Percentiles rank a stretch among this genome's conserved stretches.
Evolutionary conservation across 495 filamentous ascomycete species (phyloP).

Genomic region (Astrothelium subdiscretum): DNA sequence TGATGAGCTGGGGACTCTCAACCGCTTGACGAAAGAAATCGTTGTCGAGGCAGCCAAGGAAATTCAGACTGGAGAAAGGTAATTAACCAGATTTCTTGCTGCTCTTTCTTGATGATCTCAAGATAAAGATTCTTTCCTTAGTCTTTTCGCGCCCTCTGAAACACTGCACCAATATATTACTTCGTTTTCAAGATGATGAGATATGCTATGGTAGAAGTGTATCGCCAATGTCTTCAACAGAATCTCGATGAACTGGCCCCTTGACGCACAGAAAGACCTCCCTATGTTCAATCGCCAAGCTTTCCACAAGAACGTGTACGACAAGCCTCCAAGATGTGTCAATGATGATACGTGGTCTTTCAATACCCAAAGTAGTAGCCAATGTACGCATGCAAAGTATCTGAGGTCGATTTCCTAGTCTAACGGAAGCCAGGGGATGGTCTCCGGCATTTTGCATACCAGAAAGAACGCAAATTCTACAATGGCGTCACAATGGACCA

Average conservation of each 20-base stretch:
- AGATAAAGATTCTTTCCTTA: too few relatives aligned
- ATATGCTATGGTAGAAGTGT: background rate
- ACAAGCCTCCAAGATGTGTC: slow-evolving; percentile 23
- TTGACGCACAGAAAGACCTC: slow-evolving; percentile 25
- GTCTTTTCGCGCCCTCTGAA: too few relatives aligned
- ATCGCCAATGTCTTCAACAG: slow-evolving; percentile 4
- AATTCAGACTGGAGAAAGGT: slow-evolving; percentile 24
- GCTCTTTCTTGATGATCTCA: too few relatives aligned
- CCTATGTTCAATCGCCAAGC: slow-evolving; percentile 27
- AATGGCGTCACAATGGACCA: slow-evolving; percentile 47
- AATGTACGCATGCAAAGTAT: slow-evolving; percentile 11
- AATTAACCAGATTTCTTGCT: background rate
- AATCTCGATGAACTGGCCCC: slow-evolving; percentile 29
- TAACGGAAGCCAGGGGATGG: slow-evolving; percentile 5
- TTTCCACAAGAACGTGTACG: slow-evolving; percentile 28
- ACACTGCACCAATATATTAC: too few relatives aligned
- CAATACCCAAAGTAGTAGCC: slow-evolving; percentile 27
- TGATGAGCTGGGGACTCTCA: slow-evolving; percentile 27
- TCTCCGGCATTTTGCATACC: slow-evolving; percentile 12
- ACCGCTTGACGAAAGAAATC: slow-evolving; percentile 23
- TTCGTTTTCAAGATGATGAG: too few relatives aligned
- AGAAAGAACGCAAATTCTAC: slow-evolving; percentile 39
- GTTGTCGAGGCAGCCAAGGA: slow-evolving; percentile 24
- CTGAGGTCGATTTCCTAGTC: background rate
- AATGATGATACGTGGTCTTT: slow-evolving; percentile 32